Conservation (phyloP, 495 filamentous ascomycete genomes). For the Penicillium chermesinum region DNA sequence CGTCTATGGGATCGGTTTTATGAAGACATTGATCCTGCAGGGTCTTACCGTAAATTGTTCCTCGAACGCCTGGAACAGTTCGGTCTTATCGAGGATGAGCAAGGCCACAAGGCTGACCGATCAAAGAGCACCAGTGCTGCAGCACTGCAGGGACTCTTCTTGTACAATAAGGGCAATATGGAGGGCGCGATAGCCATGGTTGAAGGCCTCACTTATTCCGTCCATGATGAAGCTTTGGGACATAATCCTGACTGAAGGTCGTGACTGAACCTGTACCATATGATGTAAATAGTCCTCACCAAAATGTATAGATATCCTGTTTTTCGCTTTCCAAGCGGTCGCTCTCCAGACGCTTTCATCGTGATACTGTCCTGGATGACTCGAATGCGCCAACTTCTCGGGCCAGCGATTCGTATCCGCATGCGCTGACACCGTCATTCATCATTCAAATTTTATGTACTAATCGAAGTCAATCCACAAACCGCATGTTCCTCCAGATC, state of each 20-base stretch:
- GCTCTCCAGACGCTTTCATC: not conserved
- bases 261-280: conserved; percentile 23
- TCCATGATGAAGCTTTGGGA: conserved; percentile 29
- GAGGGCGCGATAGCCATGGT: conserved; percentile 80
- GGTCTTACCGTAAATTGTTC: conserved; percentile 43
- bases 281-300: conserved; percentile 25
- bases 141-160: conserved; percentile 85
- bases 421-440: too few species aligned
- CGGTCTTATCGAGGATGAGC: conserved; percentile 48
- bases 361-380: too few species aligned
- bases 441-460: too few species aligned
- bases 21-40: conserved; percentile 66
- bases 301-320: conserved; percentile 17
- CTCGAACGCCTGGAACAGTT: conserved; percentile 46
- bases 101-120: conserved; percentile 34
- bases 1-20: conserved; percentile 96
- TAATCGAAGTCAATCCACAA: too few species aligned
- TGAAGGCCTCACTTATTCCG: conserved; percentile 49
- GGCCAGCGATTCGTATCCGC: too few species aligned
- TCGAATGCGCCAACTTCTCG: too few species aligned
- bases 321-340: not conserved
- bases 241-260: conserved; percentile 10
- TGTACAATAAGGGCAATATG: conserved; percentile 89
- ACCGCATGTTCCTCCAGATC: too few species aligned
- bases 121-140: conserved; percentile 68